Conservation (phyloP, 208 protist genomes). For the Trypanosomatidae sp. region DNA sequence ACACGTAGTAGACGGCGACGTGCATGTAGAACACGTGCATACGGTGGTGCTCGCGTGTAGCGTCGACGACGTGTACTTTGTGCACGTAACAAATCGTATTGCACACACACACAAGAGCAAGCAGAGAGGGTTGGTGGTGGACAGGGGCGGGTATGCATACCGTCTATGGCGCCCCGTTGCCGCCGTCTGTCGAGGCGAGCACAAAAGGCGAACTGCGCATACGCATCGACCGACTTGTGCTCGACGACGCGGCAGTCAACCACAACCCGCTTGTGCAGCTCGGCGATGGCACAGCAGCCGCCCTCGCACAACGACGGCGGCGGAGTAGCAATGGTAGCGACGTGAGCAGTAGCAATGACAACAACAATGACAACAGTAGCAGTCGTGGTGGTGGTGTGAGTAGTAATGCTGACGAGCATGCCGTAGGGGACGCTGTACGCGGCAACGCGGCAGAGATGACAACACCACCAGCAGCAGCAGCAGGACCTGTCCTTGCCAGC, state of each 20-base stretch:
- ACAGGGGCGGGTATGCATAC: conserved; percentile 25
- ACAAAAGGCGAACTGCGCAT: conserved; percentile 72
- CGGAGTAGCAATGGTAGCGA: background rate
- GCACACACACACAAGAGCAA: too few species aligned
- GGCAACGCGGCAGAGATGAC: background rate
- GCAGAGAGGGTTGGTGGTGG: too few species aligned
- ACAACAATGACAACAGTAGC: background rate
- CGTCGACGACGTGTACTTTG: too few species aligned
- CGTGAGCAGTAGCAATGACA: conserved; percentile 1
- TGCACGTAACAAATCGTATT: too few species aligned
- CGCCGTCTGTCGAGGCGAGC: conserved; percentile 44
- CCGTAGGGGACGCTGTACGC: too few species aligned
- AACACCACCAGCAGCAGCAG: background rate
- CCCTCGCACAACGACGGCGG: too few species aligned
- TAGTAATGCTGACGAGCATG: background rate
- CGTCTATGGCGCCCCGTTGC: conserved; percentile 57
- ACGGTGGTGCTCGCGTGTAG: too few species aligned
- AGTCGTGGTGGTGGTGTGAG: background rate
- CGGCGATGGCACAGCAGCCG: conserved; percentile 3
- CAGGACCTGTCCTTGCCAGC: conserved; percentile 3
- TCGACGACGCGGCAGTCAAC: conserved; percentile 53
- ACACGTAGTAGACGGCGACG: too few species aligned
- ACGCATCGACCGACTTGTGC: conserved; percentile 62
- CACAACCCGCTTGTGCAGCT: conserved; percentile 30
- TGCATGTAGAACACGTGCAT: too few species aligned